Evolutionary conservation across 805 yeast species (phyloP), one percentile per base, ranked within the genome.

Genomic region (Suhomyces xylopsoci): DNA sequence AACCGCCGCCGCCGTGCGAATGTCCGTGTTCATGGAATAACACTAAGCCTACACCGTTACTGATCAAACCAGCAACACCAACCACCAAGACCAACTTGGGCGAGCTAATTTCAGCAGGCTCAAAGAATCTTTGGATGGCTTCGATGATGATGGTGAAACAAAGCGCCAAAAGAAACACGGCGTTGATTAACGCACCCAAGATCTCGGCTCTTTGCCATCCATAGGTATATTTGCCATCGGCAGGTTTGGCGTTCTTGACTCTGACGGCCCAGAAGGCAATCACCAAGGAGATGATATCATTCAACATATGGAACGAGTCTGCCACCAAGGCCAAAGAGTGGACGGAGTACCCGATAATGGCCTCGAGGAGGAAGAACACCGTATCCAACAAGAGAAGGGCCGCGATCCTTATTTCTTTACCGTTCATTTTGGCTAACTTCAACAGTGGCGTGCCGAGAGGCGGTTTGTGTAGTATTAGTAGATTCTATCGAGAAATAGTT

Each of bases 171-270:
- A 93, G 70, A 62, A 94, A 94, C 8, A 94, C 97, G 2, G 97
- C 97, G 65, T 93, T 93, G 59, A 93, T 82, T 54, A 93, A 78
- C 7, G 98, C 99, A 52, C 99, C 99, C 55, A 93, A 77, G 50
- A 93, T 92, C 70, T 93, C 99, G 5, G 98, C 98, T 60, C 99
- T 80, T 69, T 93, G 96, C 96, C 97, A 90, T 15, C 99, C 99
- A 63, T 94, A 93, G 2, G 98, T 94, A 73, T 89, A 93, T 53
- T 85, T 85, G 2, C 94, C 86, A 66, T 90, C 94, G 0, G 97
- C 94, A 26, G 84, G 83, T 62, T 84, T 81, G 40, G 82, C 83
- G 61, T 87, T 87, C 50, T 97, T 91, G 10, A 91, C 97, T 56
- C 82, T 82, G 19, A 94, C 98, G 0, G 99, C 99, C 97, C 97